Conservation (phyloP, 305 asterid species). For the Plantago lanceolata region DNA sequence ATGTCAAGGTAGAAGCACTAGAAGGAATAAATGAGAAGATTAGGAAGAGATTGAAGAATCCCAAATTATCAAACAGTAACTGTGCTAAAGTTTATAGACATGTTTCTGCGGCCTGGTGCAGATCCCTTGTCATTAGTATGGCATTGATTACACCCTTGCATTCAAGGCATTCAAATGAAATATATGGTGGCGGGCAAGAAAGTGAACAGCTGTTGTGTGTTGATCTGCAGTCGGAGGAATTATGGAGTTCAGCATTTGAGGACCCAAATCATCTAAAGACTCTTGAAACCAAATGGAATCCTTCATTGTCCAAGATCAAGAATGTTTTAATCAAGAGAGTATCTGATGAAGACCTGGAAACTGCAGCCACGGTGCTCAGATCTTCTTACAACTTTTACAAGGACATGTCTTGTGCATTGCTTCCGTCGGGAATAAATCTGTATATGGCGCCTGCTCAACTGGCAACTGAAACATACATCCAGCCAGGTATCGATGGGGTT, state of each 20-base stretch:
- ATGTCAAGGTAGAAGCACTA: conserved; percentile 76
- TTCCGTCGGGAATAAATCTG: conserved; percentile 91
- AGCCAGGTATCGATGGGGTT: conserved; percentile 87
- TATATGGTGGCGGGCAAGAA: conserved; percentile 54
- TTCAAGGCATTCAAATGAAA: conserved; percentile 61
- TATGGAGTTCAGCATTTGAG: conserved; percentile 85
- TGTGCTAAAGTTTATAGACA: conserved; percentile 71
- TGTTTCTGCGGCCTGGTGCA: conserved; percentile 96
- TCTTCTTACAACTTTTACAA: conserved; percentile 87
- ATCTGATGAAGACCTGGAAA: conserved; percentile 90
- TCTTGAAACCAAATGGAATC: conserved; percentile 84
- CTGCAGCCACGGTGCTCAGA: conserved; percentile 70
- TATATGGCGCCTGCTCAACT: conserved; percentile 86
- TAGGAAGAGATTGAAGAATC: conserved; percentile 94
- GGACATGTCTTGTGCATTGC: conserved; percentile 91
- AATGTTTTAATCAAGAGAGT: conserved; percentile 78
- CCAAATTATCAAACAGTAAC: conserved; percentile 77
- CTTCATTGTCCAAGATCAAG: conserved; percentile 71
- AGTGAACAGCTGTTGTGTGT: conserved; percentile 70
- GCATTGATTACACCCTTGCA: conserved; percentile 84
- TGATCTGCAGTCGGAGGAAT: conserved; percentile 84
- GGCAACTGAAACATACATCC: conserved; percentile 82
- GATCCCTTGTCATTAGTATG: conserved; percentile 93
- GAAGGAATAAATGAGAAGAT: conserved; percentile 93
- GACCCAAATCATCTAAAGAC: conserved; percentile 62